phyloP scores from a whole-genome alignment of 129 eudicot genomes.

The Ambrosia trifida region DNA sequence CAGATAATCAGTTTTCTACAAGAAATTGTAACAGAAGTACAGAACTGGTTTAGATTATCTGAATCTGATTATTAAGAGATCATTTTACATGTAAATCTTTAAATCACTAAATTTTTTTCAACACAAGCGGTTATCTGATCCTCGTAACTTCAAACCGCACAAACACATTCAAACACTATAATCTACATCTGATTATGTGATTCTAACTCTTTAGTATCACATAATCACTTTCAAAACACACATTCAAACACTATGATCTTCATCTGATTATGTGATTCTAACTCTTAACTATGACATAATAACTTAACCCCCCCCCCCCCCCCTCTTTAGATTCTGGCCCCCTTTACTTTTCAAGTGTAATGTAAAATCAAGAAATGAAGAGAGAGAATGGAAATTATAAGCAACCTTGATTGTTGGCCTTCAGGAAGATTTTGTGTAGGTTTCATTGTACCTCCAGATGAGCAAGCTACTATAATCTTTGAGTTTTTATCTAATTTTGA shows the following conservation, averaged over 20 bases:
- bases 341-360: too few species aligned
- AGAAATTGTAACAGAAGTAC: neutral
- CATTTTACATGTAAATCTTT: neutral
- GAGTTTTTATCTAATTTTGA: constrained; percentile 67
- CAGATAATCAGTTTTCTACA: neutral
- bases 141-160: neutral
- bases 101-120: neutral
- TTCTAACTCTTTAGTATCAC: neutral
- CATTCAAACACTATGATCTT: neutral
- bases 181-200: neutral
- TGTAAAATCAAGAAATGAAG: too few species aligned
- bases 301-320: neutral
- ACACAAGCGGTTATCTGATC: neutral
- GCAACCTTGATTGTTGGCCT: constrained; percentile 97
- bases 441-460: constrained; percentile 91
- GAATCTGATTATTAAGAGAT: neutral
- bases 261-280: neutral
- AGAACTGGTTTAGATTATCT: neutral
- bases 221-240: constrained; percentile 5
- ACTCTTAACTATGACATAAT: neutral
- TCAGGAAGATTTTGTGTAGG: constrained; percentile 99
- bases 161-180: neutral
- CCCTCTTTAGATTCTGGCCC: too few species aligned
- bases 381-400: neutral
- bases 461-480: constrained; percentile 93